A percentile compares a stretch with the other conserved stretches of the same genome.
Conservation (phyloP, 75 land plant species). For the Pinus albicaulis region DNA sequence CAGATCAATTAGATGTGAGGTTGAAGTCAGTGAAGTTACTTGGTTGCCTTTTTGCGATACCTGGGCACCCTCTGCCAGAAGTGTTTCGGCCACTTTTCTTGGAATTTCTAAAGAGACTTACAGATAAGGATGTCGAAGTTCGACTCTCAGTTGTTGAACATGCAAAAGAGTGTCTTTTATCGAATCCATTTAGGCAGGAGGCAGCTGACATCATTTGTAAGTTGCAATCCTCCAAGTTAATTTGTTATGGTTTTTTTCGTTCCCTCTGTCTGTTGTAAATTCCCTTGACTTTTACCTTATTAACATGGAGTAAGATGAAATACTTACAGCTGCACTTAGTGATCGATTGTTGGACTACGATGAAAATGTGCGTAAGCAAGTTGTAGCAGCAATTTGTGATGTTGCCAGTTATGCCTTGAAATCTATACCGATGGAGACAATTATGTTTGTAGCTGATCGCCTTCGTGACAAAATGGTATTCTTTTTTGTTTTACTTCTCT, state of each 20-base stretch:
- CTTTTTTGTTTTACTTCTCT: not conserved
- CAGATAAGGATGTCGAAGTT: slow-evolving; percentile 67
- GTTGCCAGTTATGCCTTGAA: slow-evolving; percentile 37
- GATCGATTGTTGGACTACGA: slow-evolving; percentile 73
- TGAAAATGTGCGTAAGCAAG: slow-evolving; percentile 73
- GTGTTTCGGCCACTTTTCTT: slow-evolving; percentile 53
- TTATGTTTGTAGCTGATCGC: slow-evolving; percentile 58
- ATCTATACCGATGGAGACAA: slow-evolving; percentile 45
- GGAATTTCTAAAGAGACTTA: slow-evolving; percentile 71
- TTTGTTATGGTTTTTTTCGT: not conserved
- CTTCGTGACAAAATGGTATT: slow-evolving; percentile 79
- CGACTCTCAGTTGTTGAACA: slow-evolving; percentile 64
- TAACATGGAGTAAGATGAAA: not conserved
- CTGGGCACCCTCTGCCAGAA: slow-evolving; percentile 41
- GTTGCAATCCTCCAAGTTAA: slow-evolving; percentile 7
- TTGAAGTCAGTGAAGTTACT: slow-evolving; percentile 62
- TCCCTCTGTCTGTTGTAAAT: not conserved
- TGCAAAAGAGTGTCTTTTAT: slow-evolving; percentile 59
- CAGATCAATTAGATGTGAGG: slow-evolving; percentile 59
- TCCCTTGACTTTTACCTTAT: not conserved
- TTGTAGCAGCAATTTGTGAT: slow-evolving; percentile 73
- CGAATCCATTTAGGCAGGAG: slow-evolving; percentile 59
- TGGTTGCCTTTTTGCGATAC: slow-evolving; percentile 67
- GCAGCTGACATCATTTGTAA: slow-evolving; percentile 65
- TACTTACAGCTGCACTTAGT: slow-evolving; percentile 50